A percentile compares a stretch with the other conserved stretches of the same genome.
Evolutionary conservation across 2,329 filamentous ascomycete genomes (phyloP).

Genomic region (Bisporella sp.): DNA sequence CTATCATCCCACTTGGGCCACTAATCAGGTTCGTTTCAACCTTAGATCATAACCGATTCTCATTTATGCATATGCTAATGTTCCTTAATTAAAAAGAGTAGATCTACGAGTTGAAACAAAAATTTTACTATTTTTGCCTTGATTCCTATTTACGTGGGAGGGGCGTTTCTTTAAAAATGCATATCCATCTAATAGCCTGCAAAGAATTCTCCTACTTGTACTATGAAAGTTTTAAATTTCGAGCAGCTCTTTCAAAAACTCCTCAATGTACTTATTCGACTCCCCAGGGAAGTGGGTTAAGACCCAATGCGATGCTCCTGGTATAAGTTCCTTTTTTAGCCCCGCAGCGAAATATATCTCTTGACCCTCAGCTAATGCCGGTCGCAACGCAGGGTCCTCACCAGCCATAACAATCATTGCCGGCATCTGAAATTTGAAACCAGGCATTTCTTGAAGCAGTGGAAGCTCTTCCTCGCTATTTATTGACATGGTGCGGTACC

Average conservation of each 20-base stretch:
- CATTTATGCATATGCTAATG: too few species aligned
- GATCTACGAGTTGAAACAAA: too few species aligned
- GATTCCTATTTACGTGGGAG: too few species aligned
- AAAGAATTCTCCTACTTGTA: too few species aligned
- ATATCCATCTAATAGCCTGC: too few species aligned
- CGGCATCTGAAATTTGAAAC: neutral
- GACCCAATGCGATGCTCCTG: neutral
- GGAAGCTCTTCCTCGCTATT: neutral
- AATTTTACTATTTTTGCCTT: too few species aligned
- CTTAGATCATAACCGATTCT: too few species aligned
- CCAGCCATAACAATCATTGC: neutral
- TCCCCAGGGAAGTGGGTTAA: neutral
- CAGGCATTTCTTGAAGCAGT: neutral
- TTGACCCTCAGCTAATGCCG: neutral
- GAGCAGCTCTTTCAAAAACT: neutral
- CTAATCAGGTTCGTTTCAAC: too few species aligned
- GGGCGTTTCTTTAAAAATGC: too few species aligned
- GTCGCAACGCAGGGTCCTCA: neutral
- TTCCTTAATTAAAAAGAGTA: too few species aligned
- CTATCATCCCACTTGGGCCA: too few species aligned
- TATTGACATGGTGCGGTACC: conserved; percentile 59
- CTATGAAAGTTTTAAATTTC: too few species aligned
- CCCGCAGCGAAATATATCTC: neutral
- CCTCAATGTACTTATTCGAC: neutral
- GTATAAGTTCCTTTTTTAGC: neutral